Percentiles rank a stretch among this genome's conserved stretches.
These are phyloP conservation scores for Fusarium azukiicola DNA, from an alignment of 2,329 filamentous ascomycete species.

Conservation along the genomic window DNA sequence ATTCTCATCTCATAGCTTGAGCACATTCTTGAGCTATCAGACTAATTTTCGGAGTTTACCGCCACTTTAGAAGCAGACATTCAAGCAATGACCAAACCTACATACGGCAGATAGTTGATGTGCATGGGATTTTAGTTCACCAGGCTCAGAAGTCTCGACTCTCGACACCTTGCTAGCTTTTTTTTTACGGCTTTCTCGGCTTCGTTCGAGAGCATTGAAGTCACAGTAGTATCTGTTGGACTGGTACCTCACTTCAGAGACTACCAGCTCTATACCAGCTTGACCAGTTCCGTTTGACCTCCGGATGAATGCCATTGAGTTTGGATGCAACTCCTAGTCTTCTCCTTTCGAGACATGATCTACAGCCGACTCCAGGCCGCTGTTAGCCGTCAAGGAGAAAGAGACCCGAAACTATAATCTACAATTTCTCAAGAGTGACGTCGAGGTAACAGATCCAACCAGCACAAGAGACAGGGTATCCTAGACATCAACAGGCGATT, in stretches of 20 bases:
- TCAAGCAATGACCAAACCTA: neutral
- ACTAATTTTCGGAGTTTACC: neutral
- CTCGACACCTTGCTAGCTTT: neutral
- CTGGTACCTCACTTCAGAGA: neutral
- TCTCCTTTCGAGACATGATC: slow-evolving; percentile 4
- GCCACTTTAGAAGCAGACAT: neutral
- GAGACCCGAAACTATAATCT: slow-evolving; percentile 5
- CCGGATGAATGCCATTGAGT: neutral
- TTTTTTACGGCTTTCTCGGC: neutral
- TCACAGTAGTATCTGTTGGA: neutral
- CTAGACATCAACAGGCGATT: neutral
- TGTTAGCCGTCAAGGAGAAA: neutral
- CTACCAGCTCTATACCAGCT: neutral
- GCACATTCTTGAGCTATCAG: neutral
- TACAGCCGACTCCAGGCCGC: neutral
- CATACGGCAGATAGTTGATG: neutral
- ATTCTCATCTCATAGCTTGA: neutral
- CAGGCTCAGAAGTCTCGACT: neutral
- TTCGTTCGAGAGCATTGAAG: neutral
- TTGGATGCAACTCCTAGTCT: neutral
- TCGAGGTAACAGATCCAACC: neutral
- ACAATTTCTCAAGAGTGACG: slow-evolving; percentile 3
- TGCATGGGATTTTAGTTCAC: neutral
- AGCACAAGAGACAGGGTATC: neutral
- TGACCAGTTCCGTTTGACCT: neutral